Evolutionary conservation across 129 eudicot species (phyloP), one percentile per base, ranked within the genome.

Genomic region (Pulicaria dysenterica): DNA sequence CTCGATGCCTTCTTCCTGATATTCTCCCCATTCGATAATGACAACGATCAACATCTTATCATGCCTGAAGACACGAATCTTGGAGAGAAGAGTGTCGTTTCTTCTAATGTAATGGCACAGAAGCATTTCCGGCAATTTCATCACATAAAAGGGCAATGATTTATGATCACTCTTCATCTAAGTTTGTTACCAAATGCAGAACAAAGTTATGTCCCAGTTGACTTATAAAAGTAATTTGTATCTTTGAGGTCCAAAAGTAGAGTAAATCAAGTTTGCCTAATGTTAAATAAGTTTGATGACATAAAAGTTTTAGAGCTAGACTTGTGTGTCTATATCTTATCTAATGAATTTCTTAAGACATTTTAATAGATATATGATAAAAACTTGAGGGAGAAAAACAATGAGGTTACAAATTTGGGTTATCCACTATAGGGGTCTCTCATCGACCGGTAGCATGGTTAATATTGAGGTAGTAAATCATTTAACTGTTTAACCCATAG

Each of bases 71-170:
- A 39, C 17, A 24, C 9, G 14, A 3, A 10, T 55, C 12, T 17
- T 15, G 64, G 6, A 4, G 48, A 53, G 1, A 50, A 48, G 17
- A 12, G 37, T 0, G 69, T 12, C 8, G 67, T 43, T 67, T 69
- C 70, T 16, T 45, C 48, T 55, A 73, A 73, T 66, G 39, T 40
- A 12, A 73, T 76, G 4, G 85, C 83, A 9, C 89, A 84, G 39
- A 73, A 60, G 72, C 83, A 84, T 74, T 84, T 84, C 55, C 76
- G 70, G 14, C 85, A 81, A 74, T 24, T 70, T 77, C 79, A 81
- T 62, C 89, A 74, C n/a, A 62, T 77, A 39, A 61, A 70, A 12
- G 77, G 83, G 34, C 75, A 67, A 38, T 79, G 63, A 83, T 48
- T 15, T 2, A 6, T 39, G 4, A 53, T 24, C 31, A 24, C 31